Evolutionary conservation across 2,329 filamentous ascomycete genomes (phyloP).

Genomic region (Fusarium hainanense): DNA sequence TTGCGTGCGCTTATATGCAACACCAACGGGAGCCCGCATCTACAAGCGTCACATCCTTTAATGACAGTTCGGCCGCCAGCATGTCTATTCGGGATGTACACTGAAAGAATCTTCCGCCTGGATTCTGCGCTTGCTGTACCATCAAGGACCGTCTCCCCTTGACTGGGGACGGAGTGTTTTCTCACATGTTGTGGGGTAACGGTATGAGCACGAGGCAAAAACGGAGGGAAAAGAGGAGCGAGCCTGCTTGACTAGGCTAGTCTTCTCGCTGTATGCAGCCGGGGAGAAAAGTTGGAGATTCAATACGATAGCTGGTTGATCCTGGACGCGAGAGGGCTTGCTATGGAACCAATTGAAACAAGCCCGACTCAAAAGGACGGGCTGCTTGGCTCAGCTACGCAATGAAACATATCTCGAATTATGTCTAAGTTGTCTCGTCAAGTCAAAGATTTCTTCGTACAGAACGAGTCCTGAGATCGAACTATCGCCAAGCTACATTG

Average conservation of each 20-base stretch:
- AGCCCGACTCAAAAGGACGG: conserved; percentile 31
- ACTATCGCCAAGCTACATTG: conserved; percentile 6
- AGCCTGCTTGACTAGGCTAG: conserved; percentile 22
- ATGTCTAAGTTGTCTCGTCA: conserved; percentile 1
- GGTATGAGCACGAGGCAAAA: neutral
- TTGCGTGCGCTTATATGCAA: conserved; percentile 25
- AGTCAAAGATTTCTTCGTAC: conserved; percentile 3
- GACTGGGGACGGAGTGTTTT: conserved; percentile 6
- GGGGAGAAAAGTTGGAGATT: conserved; percentile 1
- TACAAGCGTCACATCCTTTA: conserved; percentile 35
- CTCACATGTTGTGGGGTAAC: conserved; percentile 17
- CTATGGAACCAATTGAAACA: conserved; percentile 35
- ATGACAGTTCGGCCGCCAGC: conserved; percentile 42
- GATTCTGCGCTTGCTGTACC: conserved; percentile 19
- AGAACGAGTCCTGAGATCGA: neutral
- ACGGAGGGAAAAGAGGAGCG: conserved; percentile 8
- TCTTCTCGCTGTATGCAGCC: conserved; percentile 4
- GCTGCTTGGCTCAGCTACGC: conserved; percentile 4
- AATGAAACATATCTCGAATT: conserved; percentile 24
- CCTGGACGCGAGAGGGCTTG: conserved; percentile 27
- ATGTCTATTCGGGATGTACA: conserved; percentile 36
- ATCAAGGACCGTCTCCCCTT: conserved; percentile 19
- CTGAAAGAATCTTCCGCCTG: conserved; percentile 40
- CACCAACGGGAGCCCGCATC: conserved; percentile 28
- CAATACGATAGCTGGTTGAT: conserved; percentile 16